phyloP scores from a whole-genome alignment of 2,329 filamentous ascomycete genomes.

The Neofusicoccum sp. region DNA sequence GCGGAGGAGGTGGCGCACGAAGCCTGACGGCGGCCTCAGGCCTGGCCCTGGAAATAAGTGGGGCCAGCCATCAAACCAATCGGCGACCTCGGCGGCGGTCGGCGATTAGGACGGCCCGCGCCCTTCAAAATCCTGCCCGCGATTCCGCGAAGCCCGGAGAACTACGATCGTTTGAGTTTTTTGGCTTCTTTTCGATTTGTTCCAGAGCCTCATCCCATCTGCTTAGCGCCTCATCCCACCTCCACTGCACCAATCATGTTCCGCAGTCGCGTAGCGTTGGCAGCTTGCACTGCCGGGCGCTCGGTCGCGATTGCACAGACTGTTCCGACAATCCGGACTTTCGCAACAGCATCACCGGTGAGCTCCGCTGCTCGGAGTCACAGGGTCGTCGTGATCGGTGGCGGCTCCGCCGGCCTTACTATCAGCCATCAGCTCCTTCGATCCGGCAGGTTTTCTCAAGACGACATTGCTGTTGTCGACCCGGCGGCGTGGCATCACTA shows the following conservation, averaged over 20 bases:
- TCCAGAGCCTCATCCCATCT: background rate
- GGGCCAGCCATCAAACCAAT: too few relatives aligned
- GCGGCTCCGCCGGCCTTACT: slow-evolving; percentile 63
- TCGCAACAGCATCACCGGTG: slow-evolving; percentile 20
- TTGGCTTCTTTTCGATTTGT: background rate
- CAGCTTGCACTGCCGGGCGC: background rate
- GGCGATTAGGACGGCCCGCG: too few relatives aligned
- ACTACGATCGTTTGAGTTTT: background rate
- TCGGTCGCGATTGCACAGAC: background rate
- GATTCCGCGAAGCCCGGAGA: too few relatives aligned
- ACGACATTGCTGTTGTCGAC: slow-evolving; percentile 65
- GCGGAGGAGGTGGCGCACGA: too few relatives aligned
- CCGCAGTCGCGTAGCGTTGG: background rate
- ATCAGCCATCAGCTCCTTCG: slow-evolving; percentile 67
- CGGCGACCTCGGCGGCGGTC: too few relatives aligned
- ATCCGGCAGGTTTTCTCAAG: slow-evolving; percentile 53
- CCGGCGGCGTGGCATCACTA: slow-evolving; percentile 65
- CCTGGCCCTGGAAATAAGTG: too few relatives aligned
- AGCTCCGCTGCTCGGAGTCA: slow-evolving; percentile 47
- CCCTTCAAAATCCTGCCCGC: too few relatives aligned
- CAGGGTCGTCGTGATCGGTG: slow-evolving; percentile 66
- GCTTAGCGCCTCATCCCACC: background rate
- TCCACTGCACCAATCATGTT: background rate
- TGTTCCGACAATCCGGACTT: background rate
- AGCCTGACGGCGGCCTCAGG: too few relatives aligned